These are phyloP conservation scores for Apophysomyces trapeziformis DNA, from an alignment of 371 early-diverging fungal genomes.

Conservation along the genomic window DNA sequence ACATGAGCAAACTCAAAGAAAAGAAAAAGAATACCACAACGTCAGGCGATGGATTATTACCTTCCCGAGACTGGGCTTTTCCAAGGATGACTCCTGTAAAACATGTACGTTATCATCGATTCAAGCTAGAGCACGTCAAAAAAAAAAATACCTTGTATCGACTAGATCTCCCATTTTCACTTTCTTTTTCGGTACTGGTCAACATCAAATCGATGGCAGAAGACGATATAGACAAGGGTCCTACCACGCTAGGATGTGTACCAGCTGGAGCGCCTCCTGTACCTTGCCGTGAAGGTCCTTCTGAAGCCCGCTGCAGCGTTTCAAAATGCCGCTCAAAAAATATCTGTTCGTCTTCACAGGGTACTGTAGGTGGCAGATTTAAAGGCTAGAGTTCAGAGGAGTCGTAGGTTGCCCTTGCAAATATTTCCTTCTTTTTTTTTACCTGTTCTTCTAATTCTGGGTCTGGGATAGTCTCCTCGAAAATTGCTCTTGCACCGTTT, in stretches of 20 bases:
- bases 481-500: conserved; percentile 44
- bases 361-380: conserved; percentile 49
- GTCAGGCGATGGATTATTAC: background rate
- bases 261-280: conserved; percentile 26
- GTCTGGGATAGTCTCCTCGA: conserved; percentile 49
- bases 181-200: conserved; percentile 18
- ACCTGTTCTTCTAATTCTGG: conserved; percentile 46
- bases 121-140: background rate
- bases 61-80: conserved; percentile 11
- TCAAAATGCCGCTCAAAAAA: conserved; percentile 83
- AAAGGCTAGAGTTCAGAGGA: conserved; percentile 28
- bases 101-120: background rate
- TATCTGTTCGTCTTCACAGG: conserved; percentile 85
- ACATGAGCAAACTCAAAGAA: too few species aligned
- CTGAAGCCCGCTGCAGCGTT: conserved; percentile 57
- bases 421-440: conserved; percentile 16
- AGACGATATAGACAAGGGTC: conserved; percentile 37
- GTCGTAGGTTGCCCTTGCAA: background rate
- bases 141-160: conserved; percentile 18
- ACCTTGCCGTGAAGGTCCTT: conserved; percentile 28
- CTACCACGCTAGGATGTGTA: conserved; percentile 39
- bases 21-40: too few species aligned
- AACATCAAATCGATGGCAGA: conserved; percentile 31
- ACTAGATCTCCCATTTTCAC: conserved; percentile 14
- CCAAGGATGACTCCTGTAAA: conserved; percentile 13